Conservation (phyloP, 2,329 filamentous ascomycete genomes). For the Botryotinia narcissicola region DNA sequence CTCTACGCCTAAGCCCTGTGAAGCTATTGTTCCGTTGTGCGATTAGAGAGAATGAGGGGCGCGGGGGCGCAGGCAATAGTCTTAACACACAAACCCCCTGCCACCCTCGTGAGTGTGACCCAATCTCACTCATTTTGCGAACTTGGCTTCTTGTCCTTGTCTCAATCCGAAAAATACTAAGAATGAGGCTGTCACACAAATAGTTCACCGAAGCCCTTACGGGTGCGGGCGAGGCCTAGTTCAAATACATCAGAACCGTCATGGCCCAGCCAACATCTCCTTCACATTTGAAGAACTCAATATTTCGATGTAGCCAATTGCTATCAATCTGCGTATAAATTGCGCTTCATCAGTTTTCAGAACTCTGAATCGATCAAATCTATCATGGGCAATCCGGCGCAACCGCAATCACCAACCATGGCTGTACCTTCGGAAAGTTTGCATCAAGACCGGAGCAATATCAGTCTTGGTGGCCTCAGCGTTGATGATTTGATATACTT, state of each 20-base stretch:
- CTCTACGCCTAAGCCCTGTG: background rate
- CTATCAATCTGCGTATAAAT: background rate
- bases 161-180: background rate
- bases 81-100: background rate
- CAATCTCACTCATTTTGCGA: background rate
- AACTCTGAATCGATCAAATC: background rate
- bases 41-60: background rate
- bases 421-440: background rate
- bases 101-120: background rate
- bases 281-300: background rate
- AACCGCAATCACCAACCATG: background rate
- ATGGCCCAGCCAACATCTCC: background rate
- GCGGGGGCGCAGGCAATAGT: background rate
- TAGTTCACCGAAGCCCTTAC: background rate
- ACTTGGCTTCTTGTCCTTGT: background rate
- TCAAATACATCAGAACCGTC: background rate
- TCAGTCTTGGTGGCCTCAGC: conserved; percentile 8
- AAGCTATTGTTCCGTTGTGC: background rate
- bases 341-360: background rate
- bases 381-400: background rate
- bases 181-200: background rate
- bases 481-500: background rate
- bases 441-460: background rate
- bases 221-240: background rate
- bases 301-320: background rate